phyloP scores from a whole-genome alignment of 116 monocot species.

The Dioscorea cayenensis region DNA sequence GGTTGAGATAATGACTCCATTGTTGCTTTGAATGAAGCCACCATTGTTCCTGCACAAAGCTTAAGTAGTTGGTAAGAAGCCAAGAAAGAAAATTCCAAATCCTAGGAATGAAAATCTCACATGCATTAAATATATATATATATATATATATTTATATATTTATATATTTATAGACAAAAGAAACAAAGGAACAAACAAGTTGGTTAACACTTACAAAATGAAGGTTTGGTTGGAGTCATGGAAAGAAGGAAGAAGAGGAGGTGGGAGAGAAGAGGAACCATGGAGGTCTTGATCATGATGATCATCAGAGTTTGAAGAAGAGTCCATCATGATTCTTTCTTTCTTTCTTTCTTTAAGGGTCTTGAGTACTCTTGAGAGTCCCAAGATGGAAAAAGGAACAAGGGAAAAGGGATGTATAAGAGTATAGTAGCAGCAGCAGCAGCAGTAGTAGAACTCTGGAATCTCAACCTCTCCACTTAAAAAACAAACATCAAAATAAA shows the following conservation, averaged over 20 bases:
- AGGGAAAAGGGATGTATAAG: slow-evolving; percentile 1
- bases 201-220: slow-evolving; percentile 32
- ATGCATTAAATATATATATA: neutral
- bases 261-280: slow-evolving; percentile 24
- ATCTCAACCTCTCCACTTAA: neutral
- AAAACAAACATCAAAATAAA: neutral
- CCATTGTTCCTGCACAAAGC: slow-evolving; percentile 25
- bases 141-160: neutral
- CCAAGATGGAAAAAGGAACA: slow-evolving; percentile 18
- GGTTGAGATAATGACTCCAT: slow-evolving; percentile 16
- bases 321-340: slow-evolving; percentile 37
- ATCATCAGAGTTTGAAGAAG: slow-evolving; percentile 42
- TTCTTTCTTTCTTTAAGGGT: slow-evolving; percentile 28
- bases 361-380: slow-evolving; percentile 8
- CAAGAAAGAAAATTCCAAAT: slow-evolving; percentile 51
- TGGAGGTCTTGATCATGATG: slow-evolving; percentile 33
- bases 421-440: neutral
- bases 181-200: slow-evolving; percentile 1
- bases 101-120: slow-evolving; percentile 36
- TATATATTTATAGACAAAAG: neutral
- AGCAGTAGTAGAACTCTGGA: neutral
- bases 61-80: slow-evolving; percentile 7
- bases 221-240: slow-evolving; percentile 20
- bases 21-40: slow-evolving; percentile 12
- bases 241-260: slow-evolving; percentile 9